phyloP scores from a whole-genome alignment of 441 rosid genomes.

The Melastoma candidum region DNA sequence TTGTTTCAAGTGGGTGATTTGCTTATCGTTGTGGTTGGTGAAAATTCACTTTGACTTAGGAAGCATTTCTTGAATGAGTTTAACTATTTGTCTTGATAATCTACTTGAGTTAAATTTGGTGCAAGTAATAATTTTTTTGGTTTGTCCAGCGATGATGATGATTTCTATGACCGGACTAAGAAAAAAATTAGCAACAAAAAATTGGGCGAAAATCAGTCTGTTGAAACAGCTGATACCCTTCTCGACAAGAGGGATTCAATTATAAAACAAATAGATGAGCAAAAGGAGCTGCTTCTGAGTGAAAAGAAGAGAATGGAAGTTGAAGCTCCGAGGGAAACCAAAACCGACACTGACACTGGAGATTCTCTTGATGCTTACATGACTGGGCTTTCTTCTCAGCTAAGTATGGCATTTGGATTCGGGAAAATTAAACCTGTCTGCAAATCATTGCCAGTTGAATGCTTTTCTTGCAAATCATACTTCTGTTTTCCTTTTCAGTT shows the following conservation, averaged over 20 bases:
- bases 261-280: constrained; percentile 54
- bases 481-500: constrained; percentile 37
- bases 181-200: constrained; percentile 44
- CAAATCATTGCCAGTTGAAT: background rate
- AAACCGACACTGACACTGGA: constrained; percentile 30
- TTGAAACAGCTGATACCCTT: constrained; percentile 91
- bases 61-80: background rate
- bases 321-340: constrained; percentile 30
- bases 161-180: constrained; percentile 94
- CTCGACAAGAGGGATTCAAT: constrained; percentile 73
- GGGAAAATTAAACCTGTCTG: background rate
- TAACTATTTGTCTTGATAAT: constrained; percentile 1
- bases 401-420: constrained; percentile 35
- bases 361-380: constrained; percentile 90
- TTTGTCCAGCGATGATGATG: constrained; percentile 42
- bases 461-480: background rate
- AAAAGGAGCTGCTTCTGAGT: constrained; percentile 34
- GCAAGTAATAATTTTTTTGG: constrained; percentile 12
- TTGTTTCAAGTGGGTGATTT: constrained; percentile 3
- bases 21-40: background rate
- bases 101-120: constrained; percentile 5
- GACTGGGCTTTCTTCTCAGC: constrained; percentile 82
- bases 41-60: too few species aligned
- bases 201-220: constrained; percentile 43
- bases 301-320: constrained; percentile 60